These are phyloP conservation scores for Phytophthora cryptogea DNA, from an alignment of 352 stramenopile species.

Conservation along the genomic window DNA sequence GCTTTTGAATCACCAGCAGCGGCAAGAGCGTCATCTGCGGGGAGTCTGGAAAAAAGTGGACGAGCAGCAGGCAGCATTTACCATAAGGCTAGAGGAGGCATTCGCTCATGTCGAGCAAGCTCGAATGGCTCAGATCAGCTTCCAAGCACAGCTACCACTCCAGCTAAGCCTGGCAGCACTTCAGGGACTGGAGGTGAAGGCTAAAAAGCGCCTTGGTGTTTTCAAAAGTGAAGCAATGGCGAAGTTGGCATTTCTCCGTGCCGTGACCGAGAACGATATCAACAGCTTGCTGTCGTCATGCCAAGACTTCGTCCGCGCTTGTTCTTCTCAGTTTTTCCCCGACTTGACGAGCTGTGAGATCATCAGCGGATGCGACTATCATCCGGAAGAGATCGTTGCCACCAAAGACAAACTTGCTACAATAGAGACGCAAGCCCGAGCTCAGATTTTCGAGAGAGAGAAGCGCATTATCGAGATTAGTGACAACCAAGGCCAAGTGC, in stretches of 20 bases:
- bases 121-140: constrained; percentile 49
- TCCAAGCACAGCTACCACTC: constrained; percentile 71
- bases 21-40: constrained; percentile 69
- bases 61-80: constrained; percentile 58
- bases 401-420: constrained; percentile 45
- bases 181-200: constrained; percentile 83
- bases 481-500: constrained; percentile 32
- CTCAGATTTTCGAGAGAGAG: constrained; percentile 41
- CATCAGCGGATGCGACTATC: constrained; percentile 85
- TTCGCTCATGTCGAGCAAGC: constrained; percentile 41
- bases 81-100: constrained; percentile 30
- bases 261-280: constrained; percentile 37
- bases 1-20: constrained; percentile 77
- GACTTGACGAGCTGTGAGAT: constrained; percentile 65
- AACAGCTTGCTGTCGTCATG: constrained; percentile 38
- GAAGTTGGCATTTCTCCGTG: constrained; percentile 27
- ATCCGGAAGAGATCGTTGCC: constrained; percentile 66
- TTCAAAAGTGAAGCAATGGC: constrained; percentile 46
- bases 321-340: constrained; percentile 58
- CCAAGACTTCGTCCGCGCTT: constrained; percentile 62
- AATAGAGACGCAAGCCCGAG: constrained; percentile 45
- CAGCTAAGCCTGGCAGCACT: constrained; percentile 78
- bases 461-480: constrained; percentile 43
- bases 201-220: constrained; percentile 64
- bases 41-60: constrained; percentile 57